Base-by-base conservation (phyloP, 805 yeast genomes). In the Millerozyma acaciae region DNA sequence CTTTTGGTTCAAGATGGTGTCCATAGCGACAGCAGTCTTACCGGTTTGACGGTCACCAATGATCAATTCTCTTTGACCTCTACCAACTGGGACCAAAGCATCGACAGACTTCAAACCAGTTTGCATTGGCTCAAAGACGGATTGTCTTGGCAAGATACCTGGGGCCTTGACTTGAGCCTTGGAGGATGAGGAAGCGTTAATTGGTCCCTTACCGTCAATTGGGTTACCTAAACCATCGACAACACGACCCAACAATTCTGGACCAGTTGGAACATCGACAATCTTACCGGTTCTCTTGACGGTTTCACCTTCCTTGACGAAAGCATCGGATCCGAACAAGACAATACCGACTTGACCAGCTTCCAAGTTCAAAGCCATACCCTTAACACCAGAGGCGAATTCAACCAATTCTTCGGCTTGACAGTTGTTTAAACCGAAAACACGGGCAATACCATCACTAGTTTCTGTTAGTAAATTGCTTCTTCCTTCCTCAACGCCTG, bases 21-120 rank as follows among this genome's bases (percentile, higher is more conserved):
- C 98, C 56, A 93, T 70, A 57, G 97, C 98, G 58, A 93, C 96
- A 50, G 97, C 96, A 65, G 98, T 93, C 80, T 93, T 93, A 84
- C 98, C 98, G 62, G 98, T 93, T 79, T 93, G 98, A 80, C 98
- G 90, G 74, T 90, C 98, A 83, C 98, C 98, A 67, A 90, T 90
- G 62, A 90, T 90, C 84, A 93, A 78, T 80, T 93, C 98, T 86
- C 98, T 93, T 78, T 93, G 98, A 71, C 98, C 98, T 84, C 98
- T 93, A 68, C 98, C 98, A 58, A 93, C 73, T 72, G 98, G 98
- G 71, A 93, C 99, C 61, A 93, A 82, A 65, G 98, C 90, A 68
- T 93, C 99, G 56, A 93, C 96, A 47, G 97, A 82, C 79, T 93
- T 93, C 65, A 93, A 83, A 83, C 98, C 99, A 60, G 98, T 90